A percentile compares a stretch with the other conserved stretches of the same genome.
These are phyloP conservation scores for Aspergillus coremiiformis DNA, from an alignment of 495 filamentous ascomycete species.

Conservation along the genomic window DNA sequence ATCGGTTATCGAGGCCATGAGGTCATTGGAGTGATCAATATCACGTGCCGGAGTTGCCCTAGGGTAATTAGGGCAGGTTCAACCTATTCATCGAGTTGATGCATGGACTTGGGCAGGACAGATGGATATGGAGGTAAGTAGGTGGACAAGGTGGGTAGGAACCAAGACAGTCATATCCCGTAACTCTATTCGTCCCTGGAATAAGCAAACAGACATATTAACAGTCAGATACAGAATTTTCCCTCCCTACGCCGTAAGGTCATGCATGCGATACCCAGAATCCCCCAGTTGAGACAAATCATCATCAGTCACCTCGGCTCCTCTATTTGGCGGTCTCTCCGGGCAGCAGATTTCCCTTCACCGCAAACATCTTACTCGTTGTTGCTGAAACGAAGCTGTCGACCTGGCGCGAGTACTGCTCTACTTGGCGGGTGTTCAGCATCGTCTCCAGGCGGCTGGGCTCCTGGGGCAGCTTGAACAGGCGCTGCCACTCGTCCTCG, in stretches of 20 bases:
- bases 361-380: constrained; percentile 96
- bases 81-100: neutral
- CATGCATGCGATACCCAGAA: constrained; percentile 41
- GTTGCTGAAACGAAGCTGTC: constrained; percentile 91
- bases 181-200: constrained; percentile 32
- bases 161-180: constrained; percentile 13
- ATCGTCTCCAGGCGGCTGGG: constrained; percentile 86
- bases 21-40: neutral
- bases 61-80: constrained; percentile 2
- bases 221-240: constrained; percentile 45
- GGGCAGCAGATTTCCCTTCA: constrained; percentile 61
- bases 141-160: neutral
- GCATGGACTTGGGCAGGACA: neutral
- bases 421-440: constrained; percentile 89
- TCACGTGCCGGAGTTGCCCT: constrained; percentile 12
- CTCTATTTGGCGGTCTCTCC: constrained; percentile 39
- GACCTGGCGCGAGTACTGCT: constrained; percentile 95
- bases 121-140: neutral
- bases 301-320: constrained; percentile 12
- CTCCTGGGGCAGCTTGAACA: constrained; percentile 95
- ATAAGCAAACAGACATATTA: constrained; percentile 35
- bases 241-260: constrained; percentile 47
- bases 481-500: constrained; percentile 94
- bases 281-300: constrained; percentile 22
- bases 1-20: constrained; percentile 11